Percentiles rank a stretch among this genome's conserved stretches.
Evolutionary conservation across 148 eudicot species (phyloP).

Genomic region (Rhododendron griersonianum): DNA sequence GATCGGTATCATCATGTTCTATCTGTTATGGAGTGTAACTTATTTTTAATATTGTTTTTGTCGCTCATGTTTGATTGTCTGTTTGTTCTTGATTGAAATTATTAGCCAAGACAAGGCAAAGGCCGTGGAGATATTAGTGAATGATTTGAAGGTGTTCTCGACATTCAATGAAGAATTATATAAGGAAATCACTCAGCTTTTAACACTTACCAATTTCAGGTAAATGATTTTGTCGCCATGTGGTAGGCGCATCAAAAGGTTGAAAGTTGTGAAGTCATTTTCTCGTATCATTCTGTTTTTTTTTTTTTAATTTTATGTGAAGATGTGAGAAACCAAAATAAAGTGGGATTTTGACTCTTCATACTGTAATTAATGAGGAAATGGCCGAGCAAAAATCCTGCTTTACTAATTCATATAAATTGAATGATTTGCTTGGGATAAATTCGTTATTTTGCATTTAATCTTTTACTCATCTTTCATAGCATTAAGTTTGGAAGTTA

Average conservation of each 20-base stretch:
- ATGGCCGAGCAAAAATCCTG: background rate
- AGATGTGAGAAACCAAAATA: background rate
- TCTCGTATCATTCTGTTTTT: background rate
- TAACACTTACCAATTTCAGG: constrained; percentile 83
- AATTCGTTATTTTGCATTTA: background rate
- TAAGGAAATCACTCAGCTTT: constrained; percentile 71
- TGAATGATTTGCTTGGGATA: background rate
- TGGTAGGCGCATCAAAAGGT: background rate
- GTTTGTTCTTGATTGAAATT: constrained; percentile 20
- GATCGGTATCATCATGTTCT: constrained; percentile 39
- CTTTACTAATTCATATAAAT: background rate
- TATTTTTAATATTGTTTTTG: background rate
- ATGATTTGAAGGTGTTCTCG: constrained; percentile 84
- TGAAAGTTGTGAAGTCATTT: background rate
- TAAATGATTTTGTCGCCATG: constrained; percentile 11
- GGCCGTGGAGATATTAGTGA: constrained; percentile 75
- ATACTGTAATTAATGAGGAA: background rate
- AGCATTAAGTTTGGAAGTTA: background rate
- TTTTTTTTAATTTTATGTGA: background rate
- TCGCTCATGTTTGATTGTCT: background rate
- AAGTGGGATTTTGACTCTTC: constrained; percentile 1
- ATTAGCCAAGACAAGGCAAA: constrained; percentile 75
- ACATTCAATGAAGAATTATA: constrained; percentile 74
- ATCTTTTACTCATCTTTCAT: background rate
- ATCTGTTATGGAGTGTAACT: background rate